These are phyloP conservation scores for Lactifluus piperatus DNA, from an alignment of 768 basidiomycete genomes.

Conservation along the genomic window DNA sequence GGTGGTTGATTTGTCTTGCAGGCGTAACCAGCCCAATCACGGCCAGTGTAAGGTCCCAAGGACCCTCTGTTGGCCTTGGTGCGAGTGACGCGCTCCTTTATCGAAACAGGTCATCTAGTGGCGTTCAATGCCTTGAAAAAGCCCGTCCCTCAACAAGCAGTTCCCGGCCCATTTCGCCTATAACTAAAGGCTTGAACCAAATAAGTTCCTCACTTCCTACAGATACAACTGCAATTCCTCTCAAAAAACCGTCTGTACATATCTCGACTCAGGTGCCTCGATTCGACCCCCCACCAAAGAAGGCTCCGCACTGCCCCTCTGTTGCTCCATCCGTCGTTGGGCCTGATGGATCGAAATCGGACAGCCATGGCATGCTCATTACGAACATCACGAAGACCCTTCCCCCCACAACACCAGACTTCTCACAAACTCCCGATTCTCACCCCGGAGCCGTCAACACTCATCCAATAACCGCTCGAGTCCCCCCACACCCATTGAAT, in stretches of 20 bases:
- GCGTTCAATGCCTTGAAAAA: background rate
- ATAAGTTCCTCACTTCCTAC: background rate
- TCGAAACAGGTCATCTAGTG: background rate
- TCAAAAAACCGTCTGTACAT: background rate
- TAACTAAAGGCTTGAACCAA: background rate
- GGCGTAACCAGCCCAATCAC: conserved; percentile 13
- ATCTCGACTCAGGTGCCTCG: background rate
- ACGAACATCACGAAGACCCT: background rate
- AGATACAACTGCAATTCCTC: background rate
- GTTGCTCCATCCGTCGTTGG: background rate
- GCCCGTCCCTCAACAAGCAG: background rate
- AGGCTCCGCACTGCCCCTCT: background rate
- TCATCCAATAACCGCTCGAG: background rate
- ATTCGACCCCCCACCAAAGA: background rate
- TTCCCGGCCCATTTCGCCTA: background rate
- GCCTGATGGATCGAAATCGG: background rate
- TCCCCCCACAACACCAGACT: background rate
- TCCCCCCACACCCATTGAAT: background rate
- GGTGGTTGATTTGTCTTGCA: conserved; percentile 14
- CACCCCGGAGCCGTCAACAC: background rate
- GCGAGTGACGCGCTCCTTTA: background rate
- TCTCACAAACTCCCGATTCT: background rate
- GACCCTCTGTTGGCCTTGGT: conserved; percentile 1
- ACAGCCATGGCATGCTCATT: background rate
- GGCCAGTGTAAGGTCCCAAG: background rate